A percentile compares a stretch with the other conserved stretches of the same genome.
Evolutionary conservation across 352 stramenopile species (phyloP).

Genomic region (Thraustotheca clavata): DNA sequence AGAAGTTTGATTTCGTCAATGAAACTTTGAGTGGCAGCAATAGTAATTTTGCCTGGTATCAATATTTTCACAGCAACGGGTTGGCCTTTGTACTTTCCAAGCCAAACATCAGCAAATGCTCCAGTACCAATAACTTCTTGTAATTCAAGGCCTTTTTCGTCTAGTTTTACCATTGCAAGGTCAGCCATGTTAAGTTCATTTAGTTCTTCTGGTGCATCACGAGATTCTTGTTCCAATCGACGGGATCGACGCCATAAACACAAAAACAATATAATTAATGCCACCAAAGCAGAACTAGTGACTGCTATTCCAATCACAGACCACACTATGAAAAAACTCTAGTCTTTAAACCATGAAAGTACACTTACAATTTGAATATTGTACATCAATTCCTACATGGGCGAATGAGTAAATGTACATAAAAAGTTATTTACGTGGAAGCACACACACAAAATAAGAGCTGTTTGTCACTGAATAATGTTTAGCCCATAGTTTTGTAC

Average conservation of each 20-base stretch:
- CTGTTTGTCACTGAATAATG: background rate
- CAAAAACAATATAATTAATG: background rate
- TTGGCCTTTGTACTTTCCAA: slow-evolving; percentile 30
- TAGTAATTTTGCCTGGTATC: background rate
- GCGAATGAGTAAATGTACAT: background rate
- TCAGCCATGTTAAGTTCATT: background rate
- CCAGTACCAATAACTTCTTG: background rate
- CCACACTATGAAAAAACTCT: background rate
- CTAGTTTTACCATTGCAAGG: background rate
- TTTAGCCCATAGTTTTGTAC: background rate
- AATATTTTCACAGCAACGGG: slow-evolving; percentile 45
- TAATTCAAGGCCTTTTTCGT: background rate
- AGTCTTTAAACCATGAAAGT: background rate
- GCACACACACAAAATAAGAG: background rate
- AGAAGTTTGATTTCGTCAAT: slow-evolving; percentile 52
- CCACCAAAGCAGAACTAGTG: background rate
- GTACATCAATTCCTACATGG: background rate
- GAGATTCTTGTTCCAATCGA: background rate
- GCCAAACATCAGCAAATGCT: slow-evolving; percentile 43
- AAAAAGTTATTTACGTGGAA: background rate
- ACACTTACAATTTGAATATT: background rate
- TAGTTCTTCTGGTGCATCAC: background rate
- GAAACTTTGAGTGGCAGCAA: slow-evolving; percentile 25
- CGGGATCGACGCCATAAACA: background rate
- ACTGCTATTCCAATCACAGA: background rate